Evolutionary conservation across 2,329 filamentous ascomycete species (phyloP).

Genomic region (Massarina eburnea): DNA sequence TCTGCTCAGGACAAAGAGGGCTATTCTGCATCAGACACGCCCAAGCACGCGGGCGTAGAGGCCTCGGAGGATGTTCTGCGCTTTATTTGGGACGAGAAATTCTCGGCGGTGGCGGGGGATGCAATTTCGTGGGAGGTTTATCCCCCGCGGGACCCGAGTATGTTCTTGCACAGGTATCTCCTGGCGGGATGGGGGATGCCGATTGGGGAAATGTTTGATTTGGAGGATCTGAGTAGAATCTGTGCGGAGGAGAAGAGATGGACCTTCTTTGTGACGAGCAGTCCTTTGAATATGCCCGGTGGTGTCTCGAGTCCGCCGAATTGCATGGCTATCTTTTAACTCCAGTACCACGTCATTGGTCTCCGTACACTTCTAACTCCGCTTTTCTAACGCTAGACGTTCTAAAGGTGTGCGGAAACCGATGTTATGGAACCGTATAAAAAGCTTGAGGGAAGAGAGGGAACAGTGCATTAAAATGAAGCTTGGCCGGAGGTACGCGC

Average conservation of each 20-base stretch:
- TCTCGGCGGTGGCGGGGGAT: slow-evolving; percentile 38
- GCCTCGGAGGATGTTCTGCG: slow-evolving; percentile 23
- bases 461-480: no score
- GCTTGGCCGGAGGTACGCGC: no score
- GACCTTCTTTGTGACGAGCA: slow-evolving; percentile 49
- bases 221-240: slow-evolving; percentile 49
- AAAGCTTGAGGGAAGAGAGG: no score
- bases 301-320: slow-evolving; percentile 38
- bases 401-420: no score
- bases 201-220: slow-evolving; percentile 38
- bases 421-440: no score
- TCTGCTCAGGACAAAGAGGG: slow-evolving; percentile 9
- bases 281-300: slow-evolving; percentile 48
- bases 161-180: slow-evolving; percentile 17
- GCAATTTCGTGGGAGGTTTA: slow-evolving; percentile 40
- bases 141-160: slow-evolving; percentile 22
- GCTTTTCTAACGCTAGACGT: no score
- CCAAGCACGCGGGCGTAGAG: slow-evolving; percentile 34
- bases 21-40: slow-evolving; percentile 27
- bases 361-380: no score
- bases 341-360: no score
- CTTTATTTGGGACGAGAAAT: slow-evolving; percentile 35
- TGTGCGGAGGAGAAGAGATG: slow-evolving; percentile 44
- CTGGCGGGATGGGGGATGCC: slow-evolving; percentile 54
- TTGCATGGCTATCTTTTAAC: slow-evolving; percentile 37